Base-by-base conservation (phyloP, 164 flowering plant genomes). In the Tetracentron sinense region DNA sequence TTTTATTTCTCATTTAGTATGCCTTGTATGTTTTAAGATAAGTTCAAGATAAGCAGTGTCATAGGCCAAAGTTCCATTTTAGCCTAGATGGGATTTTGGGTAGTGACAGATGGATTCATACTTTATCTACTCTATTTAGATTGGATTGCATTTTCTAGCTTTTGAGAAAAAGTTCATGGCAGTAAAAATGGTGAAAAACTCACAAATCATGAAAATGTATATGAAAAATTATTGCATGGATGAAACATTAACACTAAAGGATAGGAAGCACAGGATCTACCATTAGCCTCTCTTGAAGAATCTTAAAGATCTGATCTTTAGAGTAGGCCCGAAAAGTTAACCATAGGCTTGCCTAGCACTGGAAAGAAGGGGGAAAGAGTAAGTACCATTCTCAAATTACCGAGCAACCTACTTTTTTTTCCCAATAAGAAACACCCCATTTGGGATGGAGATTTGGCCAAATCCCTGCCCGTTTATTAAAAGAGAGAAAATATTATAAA, bases 321-420 rank as follows among this genome's bases (percentile, higher is more conserved):
- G 90, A 86, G 74, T 95, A 92, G 12, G 97, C 96, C 27, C 96
- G 85, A 66, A 85, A 95, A 54, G 94, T 86, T 64, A 47, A 95
- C 86, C 63, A 66, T 48, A 49, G 97, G 97, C 62, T 92, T 88
- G 77, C 99, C 99, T 95, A 66, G 56, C n/a, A 26, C n/a, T n/a
- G 75, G 17, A 65, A 58, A 47, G 69, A 61, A 54, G 58, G n/a
- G 21, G 20, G 26, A 56, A 44, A 47, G 54, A 54, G 17, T 61
- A 21, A 61, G 51, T 19, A 54, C 21, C 42, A 30, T 14, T 30
- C 35, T 38, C 16, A 1, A 12, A 16, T 2, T 38, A 2, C n/a
- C 7, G 2, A n/a, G 0, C 7, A 63, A 0, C 14, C 4, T 7
- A 12, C 29, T 38, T 38, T 38, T 10, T n/a, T n/a, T n/a, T n/a